Conservation (phyloP, 805 yeast species). For the Diddensiella transvaalensis region DNA sequence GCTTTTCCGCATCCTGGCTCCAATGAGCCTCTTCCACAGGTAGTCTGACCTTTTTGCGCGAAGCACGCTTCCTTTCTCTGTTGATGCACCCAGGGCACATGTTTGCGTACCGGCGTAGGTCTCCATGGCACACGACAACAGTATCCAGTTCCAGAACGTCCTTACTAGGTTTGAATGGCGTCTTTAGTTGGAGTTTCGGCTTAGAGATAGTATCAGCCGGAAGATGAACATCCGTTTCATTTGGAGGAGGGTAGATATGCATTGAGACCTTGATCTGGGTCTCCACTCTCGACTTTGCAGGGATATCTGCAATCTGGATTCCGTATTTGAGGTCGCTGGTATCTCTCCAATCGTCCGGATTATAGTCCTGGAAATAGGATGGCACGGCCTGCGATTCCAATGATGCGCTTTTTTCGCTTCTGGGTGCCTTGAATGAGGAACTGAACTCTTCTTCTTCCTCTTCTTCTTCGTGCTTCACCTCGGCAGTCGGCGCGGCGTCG, state of each 20-base stretch:
- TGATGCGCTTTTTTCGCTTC: background rate
- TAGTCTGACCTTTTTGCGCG: constrained; percentile 81
- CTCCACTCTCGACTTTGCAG: constrained; percentile 85
- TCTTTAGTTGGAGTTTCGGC: constrained; percentile 67
- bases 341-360: constrained; percentile 19
- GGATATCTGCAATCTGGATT: constrained; percentile 53
- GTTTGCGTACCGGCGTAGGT: constrained; percentile 49
- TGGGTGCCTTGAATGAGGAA: background rate
- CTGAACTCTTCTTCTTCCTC: background rate
- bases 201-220: constrained; percentile 88
- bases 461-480: background rate
- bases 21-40: constrained; percentile 74
- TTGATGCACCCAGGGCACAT: constrained; percentile 87
- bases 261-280: constrained; percentile 84
- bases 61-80: constrained; percentile 90
- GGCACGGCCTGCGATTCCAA: background rate
- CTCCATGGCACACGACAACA: constrained; percentile 60
- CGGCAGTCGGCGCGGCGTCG: background rate
- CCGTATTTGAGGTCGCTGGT: constrained; percentile 12
- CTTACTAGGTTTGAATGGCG: constrained; percentile 26
- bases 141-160: constrained; percentile 56
- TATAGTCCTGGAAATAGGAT: constrained; percentile 9
- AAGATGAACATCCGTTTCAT: constrained; percentile 66
- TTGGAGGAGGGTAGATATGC: constrained; percentile 70
- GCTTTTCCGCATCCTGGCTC: constrained; percentile 66